Evolutionary conservation across 805 yeast genomes (phyloP).

Genomic region (Metschnikowia picachoensis): DNA sequence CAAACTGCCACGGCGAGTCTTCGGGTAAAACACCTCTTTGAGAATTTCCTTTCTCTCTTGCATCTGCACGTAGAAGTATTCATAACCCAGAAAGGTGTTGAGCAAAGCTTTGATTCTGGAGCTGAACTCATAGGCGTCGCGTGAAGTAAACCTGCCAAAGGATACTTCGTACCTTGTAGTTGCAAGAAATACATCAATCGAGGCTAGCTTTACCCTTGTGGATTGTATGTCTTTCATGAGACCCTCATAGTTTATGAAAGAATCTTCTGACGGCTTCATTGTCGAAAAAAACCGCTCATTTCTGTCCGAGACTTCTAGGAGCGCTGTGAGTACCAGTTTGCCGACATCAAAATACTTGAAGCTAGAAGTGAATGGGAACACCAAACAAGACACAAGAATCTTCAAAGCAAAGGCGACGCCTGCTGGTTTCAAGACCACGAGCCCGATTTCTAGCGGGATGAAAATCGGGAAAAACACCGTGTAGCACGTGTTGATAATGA

Average conservation of each 20-base stretch:
- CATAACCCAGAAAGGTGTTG: conserved; percentile 22
- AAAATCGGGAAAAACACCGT: conserved; percentile 26
- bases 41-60: conserved; percentile 26
- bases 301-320: conserved; percentile 16
- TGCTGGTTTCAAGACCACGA: conserved; percentile 22
- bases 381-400: conserved; percentile 16
- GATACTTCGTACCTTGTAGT: conserved; percentile 23
- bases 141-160: conserved; percentile 26
- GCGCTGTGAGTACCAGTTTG: conserved; percentile 12
- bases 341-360: conserved; percentile 19
- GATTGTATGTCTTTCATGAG: conserved; percentile 18
- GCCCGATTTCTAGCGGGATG: conserved; percentile 20
- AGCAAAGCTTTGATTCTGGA: conserved; percentile 22
- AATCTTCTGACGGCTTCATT: conserved; percentile 25
- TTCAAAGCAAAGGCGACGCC: conserved; percentile 24
- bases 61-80: conserved; percentile 26
- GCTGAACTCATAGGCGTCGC: conserved; percentile 26
- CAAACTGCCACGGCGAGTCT: conserved; percentile 10
- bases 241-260: conserved; percentile 22
- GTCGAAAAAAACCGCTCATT: conserved; percentile 23
- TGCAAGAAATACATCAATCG: conserved; percentile 20
- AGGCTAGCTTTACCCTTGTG: conserved; percentile 18
- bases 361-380: conserved; percentile 30
- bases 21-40: conserved; percentile 12
- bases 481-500: conserved; percentile 24